Evolutionary conservation across 805 yeast species (phyloP).

Genomic region (Huiozyma sinensis): DNA sequence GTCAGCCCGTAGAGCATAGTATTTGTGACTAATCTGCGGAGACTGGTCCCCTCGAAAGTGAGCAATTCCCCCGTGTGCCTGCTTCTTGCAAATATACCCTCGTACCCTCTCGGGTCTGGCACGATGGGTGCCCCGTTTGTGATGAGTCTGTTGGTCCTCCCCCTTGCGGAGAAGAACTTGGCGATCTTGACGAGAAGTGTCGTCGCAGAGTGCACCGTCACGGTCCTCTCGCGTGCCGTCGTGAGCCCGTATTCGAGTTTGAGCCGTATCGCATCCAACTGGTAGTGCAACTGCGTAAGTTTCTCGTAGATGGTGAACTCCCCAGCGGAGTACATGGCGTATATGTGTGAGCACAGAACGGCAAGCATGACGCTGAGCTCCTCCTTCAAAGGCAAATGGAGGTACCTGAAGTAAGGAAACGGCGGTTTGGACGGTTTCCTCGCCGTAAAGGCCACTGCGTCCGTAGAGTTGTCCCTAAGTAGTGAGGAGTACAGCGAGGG

Average conservation of each 20-base stretch:
- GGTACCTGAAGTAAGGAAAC: conserved; percentile 41
- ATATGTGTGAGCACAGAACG: conserved; percentile 52
- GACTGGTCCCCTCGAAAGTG: conserved; percentile 32
- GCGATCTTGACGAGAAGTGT: conserved; percentile 47
- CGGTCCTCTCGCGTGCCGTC: conserved; percentile 41
- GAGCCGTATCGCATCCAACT: conserved; percentile 48
- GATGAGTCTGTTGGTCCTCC: conserved; percentile 23
- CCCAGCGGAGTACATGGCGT: conserved; percentile 59
- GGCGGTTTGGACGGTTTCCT: conserved; percentile 36
- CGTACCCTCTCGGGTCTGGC: conserved; percentile 50
- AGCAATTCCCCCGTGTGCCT: conserved; percentile 47
- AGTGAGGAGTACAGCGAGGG: conserved; percentile 30
- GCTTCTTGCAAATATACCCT: conserved; percentile 58
- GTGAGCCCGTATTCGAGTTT: conserved; percentile 40
- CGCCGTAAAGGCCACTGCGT: conserved; percentile 9
- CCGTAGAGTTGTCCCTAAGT: conserved; percentile 18
- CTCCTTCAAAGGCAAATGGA: conserved; percentile 36
- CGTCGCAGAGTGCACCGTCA: conserved; percentile 42
- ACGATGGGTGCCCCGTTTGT: conserved; percentile 7
- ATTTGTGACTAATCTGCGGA: conserved; percentile 52
- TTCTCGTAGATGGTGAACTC: conserved; percentile 54
- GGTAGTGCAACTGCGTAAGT: conserved; percentile 41
- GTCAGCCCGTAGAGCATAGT: conserved; percentile 64
- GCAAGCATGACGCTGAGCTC: conserved; percentile 51
- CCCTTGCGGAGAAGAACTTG: conserved; percentile 44